These are phyloP conservation scores for Acanthamoeba divionensis DNA, from an alignment of 208 protist genomes.

Conservation along the genomic window DNA sequence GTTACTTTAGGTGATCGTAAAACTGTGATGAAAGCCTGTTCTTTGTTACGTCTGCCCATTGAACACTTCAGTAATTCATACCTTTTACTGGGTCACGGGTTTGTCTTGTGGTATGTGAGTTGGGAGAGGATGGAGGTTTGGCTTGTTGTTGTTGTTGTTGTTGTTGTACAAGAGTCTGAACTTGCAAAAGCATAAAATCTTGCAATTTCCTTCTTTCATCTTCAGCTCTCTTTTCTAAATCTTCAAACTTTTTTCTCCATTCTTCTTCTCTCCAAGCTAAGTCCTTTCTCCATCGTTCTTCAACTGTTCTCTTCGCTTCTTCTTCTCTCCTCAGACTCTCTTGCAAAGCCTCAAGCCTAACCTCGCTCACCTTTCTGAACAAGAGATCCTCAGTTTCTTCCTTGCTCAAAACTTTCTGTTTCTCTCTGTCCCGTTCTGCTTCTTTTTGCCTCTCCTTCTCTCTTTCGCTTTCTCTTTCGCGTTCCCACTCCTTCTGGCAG, in stretches of 20 bases:
- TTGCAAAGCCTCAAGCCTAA: slow-evolving; percentile 2
- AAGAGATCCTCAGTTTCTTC: slow-evolving; percentile 30
- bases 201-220: neutral
- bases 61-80: no score
- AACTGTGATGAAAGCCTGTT: no score
- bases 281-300: slow-evolving; percentile 35
- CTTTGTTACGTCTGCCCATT: no score
- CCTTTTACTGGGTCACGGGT: no score
- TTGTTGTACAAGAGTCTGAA: neutral
- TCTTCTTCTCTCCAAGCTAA: neutral
- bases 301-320: neutral
- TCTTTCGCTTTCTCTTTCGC: no score
- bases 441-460: no score
- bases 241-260: neutral
- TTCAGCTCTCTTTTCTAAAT: neutral
- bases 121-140: no score
- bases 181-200: no score
- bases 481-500: no score
- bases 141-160: neutral
- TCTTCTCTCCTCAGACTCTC: slow-evolving; percentile 21
- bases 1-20: no score
- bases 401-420: neutral
- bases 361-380: neutral
- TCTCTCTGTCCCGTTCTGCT: no score
- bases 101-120: no score